Conservation (phyloP, 441 rosid genomes). For the Flueggea neowawraea region DNA sequence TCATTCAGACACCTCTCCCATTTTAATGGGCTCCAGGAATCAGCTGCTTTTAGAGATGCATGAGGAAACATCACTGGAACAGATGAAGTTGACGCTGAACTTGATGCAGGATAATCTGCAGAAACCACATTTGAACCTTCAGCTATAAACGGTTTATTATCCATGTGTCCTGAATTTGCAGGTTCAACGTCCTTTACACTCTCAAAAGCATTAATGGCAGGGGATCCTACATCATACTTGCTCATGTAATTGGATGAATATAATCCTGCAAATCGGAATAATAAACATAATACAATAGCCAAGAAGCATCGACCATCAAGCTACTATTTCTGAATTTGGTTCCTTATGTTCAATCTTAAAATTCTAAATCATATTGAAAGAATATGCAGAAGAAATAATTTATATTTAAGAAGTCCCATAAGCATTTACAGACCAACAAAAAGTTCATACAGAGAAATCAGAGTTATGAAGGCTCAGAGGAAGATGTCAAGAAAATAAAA, state of each 20-base stretch:
- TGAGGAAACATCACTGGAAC: conserved; percentile 30
- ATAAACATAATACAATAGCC: background rate
- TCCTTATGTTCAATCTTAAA: no score
- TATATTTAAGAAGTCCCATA: no score
- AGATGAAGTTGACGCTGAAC: conserved; percentile 29
- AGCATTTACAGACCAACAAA: no score
- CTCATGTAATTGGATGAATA: conserved; percentile 24
- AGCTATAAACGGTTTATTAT: conserved; percentile 22
- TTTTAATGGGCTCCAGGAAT: conserved; percentile 23
- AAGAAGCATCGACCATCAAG: background rate
- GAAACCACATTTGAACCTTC: conserved; percentile 26
- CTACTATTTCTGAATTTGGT: no score
- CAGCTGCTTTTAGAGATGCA: conserved; percentile 23
- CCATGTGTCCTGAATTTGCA: conserved; percentile 17
- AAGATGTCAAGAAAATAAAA: no score
- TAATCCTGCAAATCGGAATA: conserved; percentile 23
- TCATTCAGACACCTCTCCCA: conserved; percentile 20
- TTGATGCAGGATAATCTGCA: conserved; percentile 28
- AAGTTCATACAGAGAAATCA: no score
- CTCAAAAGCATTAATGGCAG: conserved; percentile 16
- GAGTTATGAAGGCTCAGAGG: no score
- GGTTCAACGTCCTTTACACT: conserved; percentile 23
- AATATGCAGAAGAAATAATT: no score
- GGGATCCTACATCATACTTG: conserved; percentile 26
- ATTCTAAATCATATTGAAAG: no score